Base-by-base conservation (phyloP, 805 yeast species). In the Candida namnaoensis region DNA sequence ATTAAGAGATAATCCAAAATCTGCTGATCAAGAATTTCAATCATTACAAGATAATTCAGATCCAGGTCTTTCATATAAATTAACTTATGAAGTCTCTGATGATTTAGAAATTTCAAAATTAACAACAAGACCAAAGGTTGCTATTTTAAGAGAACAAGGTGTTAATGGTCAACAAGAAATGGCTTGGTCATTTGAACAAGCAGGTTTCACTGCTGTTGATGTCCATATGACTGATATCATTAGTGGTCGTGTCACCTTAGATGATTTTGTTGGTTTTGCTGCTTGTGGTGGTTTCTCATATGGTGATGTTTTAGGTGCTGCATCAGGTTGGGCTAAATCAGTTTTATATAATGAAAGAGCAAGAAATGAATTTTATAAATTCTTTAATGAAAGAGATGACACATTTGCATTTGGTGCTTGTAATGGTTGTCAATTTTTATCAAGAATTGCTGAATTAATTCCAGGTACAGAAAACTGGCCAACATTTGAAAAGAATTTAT, bases 211-310 rank as follows among this genome's bases (percentile, higher is more conserved):
- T 19, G 73, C 90, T n/a, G 78, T 86, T 45, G 99, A 93, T 64
- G 95, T 93, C 35, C 97, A 95, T 57, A 93, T 93, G 99, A 78
- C 95, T 19, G 99, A 93, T 61, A 75, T 93, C 44, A 66, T 90
- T 47, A 66, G 73, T 34, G 95, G 95, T 36, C 73, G 69, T 53
- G 83, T 83, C 32, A 61, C 79, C 15, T 71, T 93, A 49, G 81
- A 78, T 55, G 82, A 78, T 37, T 93, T 93, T 63, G 87, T 82
- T 39, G 99, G 99, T 47, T 54, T 93, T 38, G 98, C 97, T 36
- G 98, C 98, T 4, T 95, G 99, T 68, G 99, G 99, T 65, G 99
- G 99, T 13, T 93, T 93, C 72, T 88, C 97, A 2, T 93, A 90
- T 58, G 99, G 99, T 72, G 99, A 93, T 65, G 99, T 93, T 38